Percentiles rank a stretch among this genome's conserved stretches.
These are phyloP conservation scores for Microbotryum silenes-acaulis DNA, from an alignment of 1,284 basidiomycete genomes.

Conservation along the genomic window DNA sequence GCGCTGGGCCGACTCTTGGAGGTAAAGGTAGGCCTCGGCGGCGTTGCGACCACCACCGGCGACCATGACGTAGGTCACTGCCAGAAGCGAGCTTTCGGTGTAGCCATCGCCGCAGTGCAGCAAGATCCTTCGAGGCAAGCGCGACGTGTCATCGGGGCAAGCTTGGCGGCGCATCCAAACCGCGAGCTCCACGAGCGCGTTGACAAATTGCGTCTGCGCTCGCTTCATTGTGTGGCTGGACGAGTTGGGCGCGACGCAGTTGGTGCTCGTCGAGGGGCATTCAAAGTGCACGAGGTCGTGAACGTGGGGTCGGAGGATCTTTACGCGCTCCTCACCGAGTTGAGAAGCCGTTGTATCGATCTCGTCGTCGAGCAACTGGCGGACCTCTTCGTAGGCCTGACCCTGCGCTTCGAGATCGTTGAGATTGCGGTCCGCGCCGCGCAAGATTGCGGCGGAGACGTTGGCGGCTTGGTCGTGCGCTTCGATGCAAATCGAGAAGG, in stretches of 20 bases:
- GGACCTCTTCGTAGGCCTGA: constrained; percentile 32
- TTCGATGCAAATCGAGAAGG: constrained; percentile 76
- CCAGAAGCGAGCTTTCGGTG: constrained; percentile 84
- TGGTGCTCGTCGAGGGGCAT: constrained; percentile 27
- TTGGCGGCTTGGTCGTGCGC: constrained; percentile 69
- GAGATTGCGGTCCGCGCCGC: constrained; percentile 11
- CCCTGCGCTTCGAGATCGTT: constrained; percentile 36
- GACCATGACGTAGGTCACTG: constrained; percentile 81
- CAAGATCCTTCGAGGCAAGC: constrained; percentile 30
- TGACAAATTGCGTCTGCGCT: constrained; percentile 15
- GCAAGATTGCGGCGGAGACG: constrained; percentile 51
- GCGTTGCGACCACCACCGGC: constrained; percentile 49
- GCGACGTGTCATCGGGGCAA: constrained; percentile 9
- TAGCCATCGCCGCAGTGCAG: constrained; percentile 42
- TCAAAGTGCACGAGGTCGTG: constrained; percentile 39
- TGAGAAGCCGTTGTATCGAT: constrained; percentile 4
- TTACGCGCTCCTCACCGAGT: constrained; percentile 10
- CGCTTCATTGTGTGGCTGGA: not conserved
- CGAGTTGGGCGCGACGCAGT: constrained; percentile 1
- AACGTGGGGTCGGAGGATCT: constrained; percentile 24
- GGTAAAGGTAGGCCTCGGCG: constrained; percentile 75
- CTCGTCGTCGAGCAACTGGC: constrained; percentile 6
- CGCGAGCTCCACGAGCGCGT: constrained; percentile 37
- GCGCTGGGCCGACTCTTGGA: constrained; percentile 53
- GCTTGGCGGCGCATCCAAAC: constrained; percentile 40